These are phyloP conservation scores for Entomortierella beljakovae DNA, from an alignment of 192 early-diverging fungal species.

Conservation along the genomic window DNA sequence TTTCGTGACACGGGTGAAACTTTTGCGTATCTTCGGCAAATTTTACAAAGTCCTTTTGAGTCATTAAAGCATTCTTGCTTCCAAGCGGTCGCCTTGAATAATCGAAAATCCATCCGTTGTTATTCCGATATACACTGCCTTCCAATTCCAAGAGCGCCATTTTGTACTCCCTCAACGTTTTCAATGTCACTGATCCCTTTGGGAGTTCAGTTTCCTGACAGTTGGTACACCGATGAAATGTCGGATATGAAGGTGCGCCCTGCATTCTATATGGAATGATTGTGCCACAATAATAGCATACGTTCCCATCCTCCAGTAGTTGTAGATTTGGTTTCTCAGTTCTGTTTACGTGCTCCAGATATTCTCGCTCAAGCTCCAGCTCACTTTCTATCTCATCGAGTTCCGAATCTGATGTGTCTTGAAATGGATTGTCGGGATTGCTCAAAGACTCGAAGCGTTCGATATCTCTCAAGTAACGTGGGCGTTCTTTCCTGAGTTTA, in stretches of 20 bases:
- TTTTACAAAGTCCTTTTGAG: background rate
- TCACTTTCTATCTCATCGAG: constrained; percentile 31
- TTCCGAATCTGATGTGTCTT: constrained; percentile 18
- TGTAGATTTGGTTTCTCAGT: constrained; percentile 15
- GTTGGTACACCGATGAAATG: constrained; percentile 1
- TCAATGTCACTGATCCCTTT: background rate
- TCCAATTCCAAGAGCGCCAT: constrained; percentile 7
- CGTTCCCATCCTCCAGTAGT: constrained; percentile 16
- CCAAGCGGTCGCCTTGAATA: background rate
- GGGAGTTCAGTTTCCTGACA: background rate
- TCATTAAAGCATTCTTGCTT: too few species aligned
- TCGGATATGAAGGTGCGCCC: constrained; percentile 8
- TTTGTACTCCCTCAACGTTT: background rate
- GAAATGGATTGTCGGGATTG: constrained; percentile 7
- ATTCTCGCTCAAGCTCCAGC: constrained; percentile 20
- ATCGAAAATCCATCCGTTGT: constrained; percentile 5
- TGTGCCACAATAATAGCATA: constrained; percentile 26
- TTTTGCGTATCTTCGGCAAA: background rate
- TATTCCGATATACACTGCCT: constrained; percentile 4
- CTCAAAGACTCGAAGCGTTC: constrained; percentile 4
- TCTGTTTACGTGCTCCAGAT: background rate
- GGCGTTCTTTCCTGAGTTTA: background rate
- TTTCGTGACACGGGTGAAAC: background rate
- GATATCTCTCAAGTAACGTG: background rate
- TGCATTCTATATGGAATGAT: constrained; percentile 11